Conservation (phyloP, 2,329 filamentous ascomycete species). For the Fusarium mexicanum region DNA sequence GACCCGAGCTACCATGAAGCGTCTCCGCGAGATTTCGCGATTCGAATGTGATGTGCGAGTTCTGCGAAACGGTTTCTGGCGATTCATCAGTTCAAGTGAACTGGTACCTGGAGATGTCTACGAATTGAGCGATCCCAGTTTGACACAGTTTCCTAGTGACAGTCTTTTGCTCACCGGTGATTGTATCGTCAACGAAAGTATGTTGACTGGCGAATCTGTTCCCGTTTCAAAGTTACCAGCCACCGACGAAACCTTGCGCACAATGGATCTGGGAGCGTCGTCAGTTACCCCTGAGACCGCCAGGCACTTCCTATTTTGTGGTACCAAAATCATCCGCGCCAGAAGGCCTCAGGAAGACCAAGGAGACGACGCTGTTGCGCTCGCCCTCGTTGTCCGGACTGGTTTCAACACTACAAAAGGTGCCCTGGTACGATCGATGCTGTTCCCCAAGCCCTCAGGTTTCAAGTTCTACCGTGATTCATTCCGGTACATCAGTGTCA, state of each 20-base stretch:
- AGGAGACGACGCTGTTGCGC: slow-evolving; percentile 86
- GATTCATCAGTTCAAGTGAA: slow-evolving; percentile 84
- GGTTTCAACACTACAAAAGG: slow-evolving; percentile 99
- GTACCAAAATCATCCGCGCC: slow-evolving; percentile 93
- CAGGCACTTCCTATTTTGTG: slow-evolving; percentile 91
- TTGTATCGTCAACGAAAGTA: slow-evolving; percentile 98
- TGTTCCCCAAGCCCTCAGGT: slow-evolving; percentile 96
- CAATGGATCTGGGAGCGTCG: slow-evolving; percentile 81
- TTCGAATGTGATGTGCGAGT: slow-evolving; percentile 97
- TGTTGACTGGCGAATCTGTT: slow-evolving; percentile 97
- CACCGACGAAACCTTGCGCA: slow-evolving; percentile 79
- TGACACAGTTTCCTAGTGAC: slow-evolving; percentile 90
- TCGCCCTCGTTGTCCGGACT: slow-evolving; percentile 92
- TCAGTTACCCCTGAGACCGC: slow-evolving; percentile 85
- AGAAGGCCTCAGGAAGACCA: slow-evolving; percentile 86
- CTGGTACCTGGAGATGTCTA: slow-evolving; percentile 96
- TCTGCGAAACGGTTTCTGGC: slow-evolving; percentile 94
- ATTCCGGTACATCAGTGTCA: slow-evolving; percentile 97
- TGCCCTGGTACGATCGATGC: slow-evolving; percentile 93
- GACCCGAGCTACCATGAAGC: slow-evolving; percentile 89
- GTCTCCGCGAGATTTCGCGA: slow-evolving; percentile 87
- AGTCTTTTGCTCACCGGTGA: slow-evolving; percentile 91
- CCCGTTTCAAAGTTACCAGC: slow-evolving; percentile 93
- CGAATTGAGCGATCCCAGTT: slow-evolving; percentile 91
- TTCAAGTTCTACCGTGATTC: slow-evolving; percentile 99